Evolutionary conservation across 2,329 filamentous ascomycete genomes (phyloP).

Genomic region (Epicoccum nigrum): DNA sequence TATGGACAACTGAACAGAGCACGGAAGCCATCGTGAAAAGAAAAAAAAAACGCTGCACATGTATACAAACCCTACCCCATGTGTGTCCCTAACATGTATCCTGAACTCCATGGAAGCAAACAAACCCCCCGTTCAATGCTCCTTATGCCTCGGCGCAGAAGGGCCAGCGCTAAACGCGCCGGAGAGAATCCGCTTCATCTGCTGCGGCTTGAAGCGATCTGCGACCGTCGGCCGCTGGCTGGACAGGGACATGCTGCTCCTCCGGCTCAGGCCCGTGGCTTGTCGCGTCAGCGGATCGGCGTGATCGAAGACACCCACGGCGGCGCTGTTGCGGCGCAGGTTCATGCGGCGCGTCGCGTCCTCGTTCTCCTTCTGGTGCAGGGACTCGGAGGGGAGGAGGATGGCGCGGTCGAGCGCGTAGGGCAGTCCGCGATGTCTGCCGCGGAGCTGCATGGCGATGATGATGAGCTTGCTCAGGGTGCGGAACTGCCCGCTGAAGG

Average conservation of each 20-base stretch:
- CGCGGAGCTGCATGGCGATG: constrained; percentile 70
- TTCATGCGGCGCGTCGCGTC: constrained; percentile 54
- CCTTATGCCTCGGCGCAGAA: constrained; percentile 11
- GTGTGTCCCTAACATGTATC: background rate
- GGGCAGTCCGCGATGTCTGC: constrained; percentile 68
- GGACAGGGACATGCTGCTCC: constrained; percentile 23
- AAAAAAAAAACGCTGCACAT: background rate
- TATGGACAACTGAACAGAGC: too few relatives aligned
- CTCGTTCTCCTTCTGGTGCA: constrained; percentile 65
- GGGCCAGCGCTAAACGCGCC: constrained; percentile 34
- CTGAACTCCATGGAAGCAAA: background rate
- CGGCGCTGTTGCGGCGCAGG: constrained; percentile 34
- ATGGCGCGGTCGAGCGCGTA: constrained; percentile 74
- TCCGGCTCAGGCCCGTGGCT: constrained; percentile 27
- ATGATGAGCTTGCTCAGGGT: constrained; percentile 70
- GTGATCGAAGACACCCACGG: constrained; percentile 14
- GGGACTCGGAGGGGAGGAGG: constrained; percentile 68
- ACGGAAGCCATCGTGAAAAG: too few relatives aligned
- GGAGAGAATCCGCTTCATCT: constrained; percentile 29
- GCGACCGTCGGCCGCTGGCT: constrained; percentile 9
- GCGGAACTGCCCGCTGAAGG: constrained; percentile 82
- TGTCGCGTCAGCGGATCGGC: constrained; percentile 24
- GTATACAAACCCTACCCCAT: background rate
- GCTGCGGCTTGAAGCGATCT: constrained; percentile 24
- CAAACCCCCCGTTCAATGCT: constrained; percentile 2